Conservation (phyloP, 495 filamentous ascomycete genomes). For the Rostrohypoxylon terebratum region DNA sequence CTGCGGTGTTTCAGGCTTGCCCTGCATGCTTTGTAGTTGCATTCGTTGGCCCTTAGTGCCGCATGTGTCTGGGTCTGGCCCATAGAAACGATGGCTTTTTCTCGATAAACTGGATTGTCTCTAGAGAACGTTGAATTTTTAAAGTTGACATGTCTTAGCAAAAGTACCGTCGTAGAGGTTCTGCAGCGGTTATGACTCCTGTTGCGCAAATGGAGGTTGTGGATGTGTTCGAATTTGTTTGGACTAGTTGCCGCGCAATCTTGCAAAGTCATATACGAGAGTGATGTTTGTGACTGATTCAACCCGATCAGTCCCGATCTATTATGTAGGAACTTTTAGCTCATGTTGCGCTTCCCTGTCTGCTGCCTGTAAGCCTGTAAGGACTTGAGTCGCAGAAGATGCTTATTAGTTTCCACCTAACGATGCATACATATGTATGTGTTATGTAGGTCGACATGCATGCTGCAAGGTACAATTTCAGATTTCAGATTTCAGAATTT, state of each 20-base stretch:
- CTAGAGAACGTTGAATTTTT: not conserved
- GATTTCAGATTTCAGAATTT: constrained; percentile 9
- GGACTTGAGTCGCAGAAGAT: constrained; percentile 4
- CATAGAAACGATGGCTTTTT: constrained; percentile 14
- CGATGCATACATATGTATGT: constrained; percentile 23
- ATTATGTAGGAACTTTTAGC: constrained; percentile 3
- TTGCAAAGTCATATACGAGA: not conserved
- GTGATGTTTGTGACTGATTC: constrained; percentile 3
- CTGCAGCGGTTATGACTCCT: not conserved
- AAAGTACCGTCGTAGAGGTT: not conserved
- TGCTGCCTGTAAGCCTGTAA: not conserved
- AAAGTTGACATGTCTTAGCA: not conserved
- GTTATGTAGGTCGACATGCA: constrained; percentile 41
- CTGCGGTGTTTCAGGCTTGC: constrained; percentile 36
- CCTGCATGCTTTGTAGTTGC: constrained; percentile 38
- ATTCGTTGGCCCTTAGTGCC: constrained; percentile 35
- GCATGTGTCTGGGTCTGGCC: constrained; percentile 11
- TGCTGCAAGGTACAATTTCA: constrained; percentile 43
- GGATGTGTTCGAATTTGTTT: not conserved
- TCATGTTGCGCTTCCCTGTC: not conserved
- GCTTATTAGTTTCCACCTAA: constrained; percentile 18
- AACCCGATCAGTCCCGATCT: constrained; percentile 7
- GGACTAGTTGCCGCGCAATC: not conserved
- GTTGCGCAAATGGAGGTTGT: not conserved
- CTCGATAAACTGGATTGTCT: not conserved